Conservation (phyloP, 2,329 filamentous ascomycete genomes). For the Aspergillus japonicus region DNA sequence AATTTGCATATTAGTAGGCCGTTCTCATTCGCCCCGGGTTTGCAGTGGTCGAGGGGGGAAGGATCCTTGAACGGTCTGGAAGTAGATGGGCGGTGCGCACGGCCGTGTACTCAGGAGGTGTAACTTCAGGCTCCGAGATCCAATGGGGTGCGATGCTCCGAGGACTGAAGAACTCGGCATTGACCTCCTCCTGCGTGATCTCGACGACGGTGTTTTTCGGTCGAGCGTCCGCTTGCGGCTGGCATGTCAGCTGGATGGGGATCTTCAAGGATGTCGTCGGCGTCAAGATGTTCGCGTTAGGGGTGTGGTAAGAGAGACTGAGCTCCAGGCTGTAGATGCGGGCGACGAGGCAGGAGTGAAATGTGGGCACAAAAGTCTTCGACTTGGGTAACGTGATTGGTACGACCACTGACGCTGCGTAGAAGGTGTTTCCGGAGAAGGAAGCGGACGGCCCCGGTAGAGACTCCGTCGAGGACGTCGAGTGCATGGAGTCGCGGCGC, state of each 20-base stretch:
- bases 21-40: not conserved
- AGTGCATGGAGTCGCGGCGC: conserved; percentile 30
- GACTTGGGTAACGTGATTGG: conserved; percentile 61
- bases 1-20: not conserved
- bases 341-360: conserved; percentile 67
- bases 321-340: conserved; percentile 63
- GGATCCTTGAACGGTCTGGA: conserved; percentile 1
- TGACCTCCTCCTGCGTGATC: conserved; percentile 21
- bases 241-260: conserved; percentile 44
- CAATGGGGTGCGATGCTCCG: conserved; percentile 14
- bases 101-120: conserved; percentile 6
- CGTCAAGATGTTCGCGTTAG: conserved; percentile 42
- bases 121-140: not conserved
- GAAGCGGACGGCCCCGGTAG: conserved; percentile 35
- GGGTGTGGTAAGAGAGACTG: conserved; percentile 55
- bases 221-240: conserved; percentile 8
- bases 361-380: conserved; percentile 66
- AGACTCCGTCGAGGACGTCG: conserved; percentile 30
- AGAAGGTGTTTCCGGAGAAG: conserved; percentile 53
- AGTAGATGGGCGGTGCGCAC: not conserved
- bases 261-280: conserved; percentile 43
- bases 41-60: not conserved
- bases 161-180: conserved; percentile 24
- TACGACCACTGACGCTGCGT: conserved; percentile 62
- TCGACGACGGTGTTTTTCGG: conserved; percentile 6